These are phyloP conservation scores for Guyanaporus albipodus DNA, from an alignment of 768 basidiomycete species.

Conservation along the genomic window DNA sequence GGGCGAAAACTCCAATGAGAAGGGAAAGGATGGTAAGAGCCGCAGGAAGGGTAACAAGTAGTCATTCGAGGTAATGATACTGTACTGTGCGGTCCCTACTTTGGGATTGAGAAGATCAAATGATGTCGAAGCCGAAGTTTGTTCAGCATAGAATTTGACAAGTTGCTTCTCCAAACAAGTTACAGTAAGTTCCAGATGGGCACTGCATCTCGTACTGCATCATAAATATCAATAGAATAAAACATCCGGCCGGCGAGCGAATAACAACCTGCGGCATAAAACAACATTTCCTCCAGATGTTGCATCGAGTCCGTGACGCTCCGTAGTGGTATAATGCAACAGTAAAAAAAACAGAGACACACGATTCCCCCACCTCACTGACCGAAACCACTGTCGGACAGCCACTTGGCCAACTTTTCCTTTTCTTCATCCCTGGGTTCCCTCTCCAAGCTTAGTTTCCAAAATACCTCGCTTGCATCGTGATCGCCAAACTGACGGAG, in stretches of 20 bases:
- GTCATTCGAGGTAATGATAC: too few species aligned
- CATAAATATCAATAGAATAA: neutral
- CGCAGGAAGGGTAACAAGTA: too few species aligned
- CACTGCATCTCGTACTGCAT: too few species aligned
- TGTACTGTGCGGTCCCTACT: too few species aligned
- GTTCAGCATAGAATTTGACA: too few species aligned
- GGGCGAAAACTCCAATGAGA: too few species aligned
- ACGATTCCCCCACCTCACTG: conserved; percentile 10
- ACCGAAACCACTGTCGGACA: conserved; percentile 39
- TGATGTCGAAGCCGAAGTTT: too few species aligned
- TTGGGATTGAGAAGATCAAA: too few species aligned
- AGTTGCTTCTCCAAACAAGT: too few species aligned
- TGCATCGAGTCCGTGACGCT: conserved; percentile 5
- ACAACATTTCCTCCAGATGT: neutral
- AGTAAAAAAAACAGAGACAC: neutral
- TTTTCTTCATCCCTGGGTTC: conserved; percentile 56
- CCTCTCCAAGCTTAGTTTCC: conserved; percentile 45
- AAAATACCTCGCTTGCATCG: conserved; percentile 35
- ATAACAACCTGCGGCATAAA: neutral
- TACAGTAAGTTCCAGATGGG: too few species aligned
- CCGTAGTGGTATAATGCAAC: conserved; percentile 2
- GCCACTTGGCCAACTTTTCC: conserved; percentile 41
- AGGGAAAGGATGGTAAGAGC: too few species aligned
- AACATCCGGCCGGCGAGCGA: neutral
- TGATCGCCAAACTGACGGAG: conserved; percentile 35